Conservation (phyloP, 1,284 basidiomycete genomes). For the Boletus smithii region DNA sequence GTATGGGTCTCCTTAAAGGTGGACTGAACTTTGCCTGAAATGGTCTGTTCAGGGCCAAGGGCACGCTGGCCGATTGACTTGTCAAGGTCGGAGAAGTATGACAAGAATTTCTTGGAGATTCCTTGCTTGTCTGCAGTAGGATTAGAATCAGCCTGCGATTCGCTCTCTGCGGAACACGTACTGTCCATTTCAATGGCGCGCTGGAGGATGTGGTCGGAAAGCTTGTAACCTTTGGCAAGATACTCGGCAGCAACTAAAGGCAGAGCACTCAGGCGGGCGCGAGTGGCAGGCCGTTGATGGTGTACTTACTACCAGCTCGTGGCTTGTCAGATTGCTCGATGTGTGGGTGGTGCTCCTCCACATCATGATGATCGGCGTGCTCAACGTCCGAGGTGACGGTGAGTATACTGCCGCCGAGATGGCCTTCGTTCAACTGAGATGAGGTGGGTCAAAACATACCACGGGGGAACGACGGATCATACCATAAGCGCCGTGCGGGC, state of each 20-base stretch:
- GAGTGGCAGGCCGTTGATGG: background rate
- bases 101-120: conserved; percentile 80
- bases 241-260: conserved; percentile 80
- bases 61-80: conserved; percentile 63
- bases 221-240: conserved; percentile 79
- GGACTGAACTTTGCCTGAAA: conserved; percentile 69
- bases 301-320: conserved; percentile 64
- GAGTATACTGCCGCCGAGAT: conserved; percentile 60
- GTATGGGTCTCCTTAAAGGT: conserved; percentile 57
- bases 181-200: conserved; percentile 87
- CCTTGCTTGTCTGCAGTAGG: conserved; percentile 68
- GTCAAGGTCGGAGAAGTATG: conserved; percentile 73
- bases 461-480: background rate
- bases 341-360: conserved; percentile 39
- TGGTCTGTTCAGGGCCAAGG: conserved; percentile 69
- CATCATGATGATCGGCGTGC: conserved; percentile 51
- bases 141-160: background rate
- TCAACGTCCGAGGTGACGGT: conserved; percentile 63
- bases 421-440: conserved; percentile 65
- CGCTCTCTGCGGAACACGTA: conserved; percentile 34
- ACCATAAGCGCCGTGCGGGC: conserved; percentile 81
- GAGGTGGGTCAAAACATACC: background rate
- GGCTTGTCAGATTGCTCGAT: conserved; percentile 81
- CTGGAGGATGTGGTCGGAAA: conserved; percentile 77
- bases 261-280: background rate